Conservation (phyloP, 31 red algal species). For the Odonthalia washingtoniensis region DNA sequence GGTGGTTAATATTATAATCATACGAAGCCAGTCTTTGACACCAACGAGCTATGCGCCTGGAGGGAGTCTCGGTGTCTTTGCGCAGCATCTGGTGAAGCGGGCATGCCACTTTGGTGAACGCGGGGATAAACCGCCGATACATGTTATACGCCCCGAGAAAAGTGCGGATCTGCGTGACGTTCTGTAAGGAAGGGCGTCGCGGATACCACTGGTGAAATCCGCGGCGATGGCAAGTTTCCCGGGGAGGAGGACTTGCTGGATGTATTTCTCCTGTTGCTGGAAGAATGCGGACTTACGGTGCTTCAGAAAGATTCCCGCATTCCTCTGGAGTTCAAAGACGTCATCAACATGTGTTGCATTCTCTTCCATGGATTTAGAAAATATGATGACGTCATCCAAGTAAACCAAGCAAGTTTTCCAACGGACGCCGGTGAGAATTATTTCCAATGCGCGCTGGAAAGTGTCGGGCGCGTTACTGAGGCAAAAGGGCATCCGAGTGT, state of each 20-base stretch:
- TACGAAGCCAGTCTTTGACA: no score
- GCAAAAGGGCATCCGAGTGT: slow-evolving; percentile 31
- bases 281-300: slow-evolving; percentile 32
- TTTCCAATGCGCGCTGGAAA: slow-evolving; percentile 41
- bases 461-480: slow-evolving; percentile 35
- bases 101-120: neutral
- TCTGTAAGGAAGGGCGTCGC: no score
- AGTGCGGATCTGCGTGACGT: neutral
- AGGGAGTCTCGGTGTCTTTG: neutral
- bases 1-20: no score
- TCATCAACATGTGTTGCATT: slow-evolving; percentile 11
- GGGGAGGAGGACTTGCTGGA: neutral
- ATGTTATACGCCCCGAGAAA: slow-evolving; percentile 50
- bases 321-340: neutral
- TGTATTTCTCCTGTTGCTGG: slow-evolving; percentile 24
- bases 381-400: slow-evolving; percentile 54
- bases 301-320: slow-evolving; percentile 31
- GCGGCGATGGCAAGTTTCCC: no score
- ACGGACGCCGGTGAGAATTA: neutral
- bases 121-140: slow-evolving; percentile 37
- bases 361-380: slow-evolving; percentile 15
- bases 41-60: no score
- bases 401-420: slow-evolving; percentile 43
- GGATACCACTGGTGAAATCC: no score
- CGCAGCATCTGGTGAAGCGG: neutral